A percentile compares a stretch with the other conserved stretches of the same genome.
Evolutionary conservation across 768 basidiomycete genomes (phyloP).

Genomic region (Mycena kentingensis): DNA sequence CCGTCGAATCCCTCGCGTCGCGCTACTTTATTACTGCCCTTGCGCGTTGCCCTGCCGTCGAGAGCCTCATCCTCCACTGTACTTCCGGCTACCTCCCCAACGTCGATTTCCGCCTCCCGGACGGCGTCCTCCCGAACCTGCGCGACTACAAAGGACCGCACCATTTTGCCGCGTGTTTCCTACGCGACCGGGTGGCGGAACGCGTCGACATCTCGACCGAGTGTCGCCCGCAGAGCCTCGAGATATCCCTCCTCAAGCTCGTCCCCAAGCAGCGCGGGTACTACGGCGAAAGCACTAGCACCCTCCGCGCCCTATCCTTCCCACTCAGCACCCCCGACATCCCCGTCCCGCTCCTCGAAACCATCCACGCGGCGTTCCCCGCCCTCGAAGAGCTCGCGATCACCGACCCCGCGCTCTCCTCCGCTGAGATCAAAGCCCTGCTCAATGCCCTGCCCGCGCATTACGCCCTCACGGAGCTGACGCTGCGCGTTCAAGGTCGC

Average conservation of each 20-base stretch:
- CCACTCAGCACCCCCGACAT: conserved; percentile 1
- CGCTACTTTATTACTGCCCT: conserved; percentile 28
- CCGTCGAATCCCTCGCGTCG: conserved; percentile 28
- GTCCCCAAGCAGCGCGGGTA: background rate
- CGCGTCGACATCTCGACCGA: background rate
- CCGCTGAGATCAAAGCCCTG: background rate
- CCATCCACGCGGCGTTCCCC: conserved; percentile 4
- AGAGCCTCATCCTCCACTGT: conserved; percentile 23
- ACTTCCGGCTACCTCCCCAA: background rate
- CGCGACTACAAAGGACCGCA: conserved; percentile 1
- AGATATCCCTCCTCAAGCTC: background rate
- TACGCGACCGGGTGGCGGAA: background rate
- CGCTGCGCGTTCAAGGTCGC: conserved; percentile 7
- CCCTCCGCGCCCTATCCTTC: conserved; percentile 2
- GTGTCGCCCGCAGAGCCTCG: background rate
- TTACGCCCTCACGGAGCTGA: background rate
- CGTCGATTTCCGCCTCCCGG: background rate
- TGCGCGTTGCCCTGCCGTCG: conserved; percentile 30
- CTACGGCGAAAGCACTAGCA: background rate
- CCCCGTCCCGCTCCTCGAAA: background rate
- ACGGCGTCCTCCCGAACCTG: conserved; percentile 2
- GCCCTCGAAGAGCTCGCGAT: background rate
- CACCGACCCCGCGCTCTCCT: conserved; percentile 1
- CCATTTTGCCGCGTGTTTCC: conserved; percentile 3
- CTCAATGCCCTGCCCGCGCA: background rate